A percentile compares a stretch with the other conserved stretches of the same genome.
phyloP scores from a whole-genome alignment of 192 early-diverging fungal species.

The Backusella mclennaniae region DNA sequence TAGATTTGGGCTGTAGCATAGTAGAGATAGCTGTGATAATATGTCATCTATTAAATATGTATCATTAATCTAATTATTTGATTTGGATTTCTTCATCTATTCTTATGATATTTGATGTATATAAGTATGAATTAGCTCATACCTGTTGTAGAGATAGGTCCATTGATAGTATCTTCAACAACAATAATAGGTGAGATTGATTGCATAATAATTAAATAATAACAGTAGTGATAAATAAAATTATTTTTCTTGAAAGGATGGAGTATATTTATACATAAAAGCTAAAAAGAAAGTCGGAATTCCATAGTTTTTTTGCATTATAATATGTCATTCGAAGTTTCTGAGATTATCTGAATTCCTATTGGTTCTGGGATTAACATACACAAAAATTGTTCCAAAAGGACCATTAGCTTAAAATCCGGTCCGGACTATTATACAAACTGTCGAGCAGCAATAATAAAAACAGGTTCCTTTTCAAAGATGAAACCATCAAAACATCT shows the following conservation, averaged over 20 bases:
- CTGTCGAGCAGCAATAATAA: background rate
- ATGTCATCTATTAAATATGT: slow-evolving; percentile 1
- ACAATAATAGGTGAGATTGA: slow-evolving; percentile 1
- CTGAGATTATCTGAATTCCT: background rate
- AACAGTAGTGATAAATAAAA: background rate
- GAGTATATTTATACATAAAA: background rate
- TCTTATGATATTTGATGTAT: background rate
- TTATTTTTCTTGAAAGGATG: background rate
- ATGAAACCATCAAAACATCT: background rate
- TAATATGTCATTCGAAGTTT: background rate
- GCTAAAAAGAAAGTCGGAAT: background rate
- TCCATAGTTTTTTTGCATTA: background rate
- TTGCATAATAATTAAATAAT: background rate
- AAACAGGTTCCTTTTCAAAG: background rate
- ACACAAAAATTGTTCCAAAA: background rate
- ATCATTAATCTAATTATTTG: background rate
- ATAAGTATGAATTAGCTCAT: background rate
- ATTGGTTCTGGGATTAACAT: background rate
- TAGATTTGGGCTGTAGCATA: background rate
- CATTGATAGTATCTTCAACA: background rate
- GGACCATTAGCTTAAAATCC: background rate
- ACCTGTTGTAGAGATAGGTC: slow-evolving; percentile 3
- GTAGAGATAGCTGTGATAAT: background rate
- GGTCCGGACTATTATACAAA: background rate
- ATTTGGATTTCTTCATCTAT: background rate